Conservation (phyloP, 2,329 filamentous ascomycete genomes). For the Trichoderma asperellum region DNA sequence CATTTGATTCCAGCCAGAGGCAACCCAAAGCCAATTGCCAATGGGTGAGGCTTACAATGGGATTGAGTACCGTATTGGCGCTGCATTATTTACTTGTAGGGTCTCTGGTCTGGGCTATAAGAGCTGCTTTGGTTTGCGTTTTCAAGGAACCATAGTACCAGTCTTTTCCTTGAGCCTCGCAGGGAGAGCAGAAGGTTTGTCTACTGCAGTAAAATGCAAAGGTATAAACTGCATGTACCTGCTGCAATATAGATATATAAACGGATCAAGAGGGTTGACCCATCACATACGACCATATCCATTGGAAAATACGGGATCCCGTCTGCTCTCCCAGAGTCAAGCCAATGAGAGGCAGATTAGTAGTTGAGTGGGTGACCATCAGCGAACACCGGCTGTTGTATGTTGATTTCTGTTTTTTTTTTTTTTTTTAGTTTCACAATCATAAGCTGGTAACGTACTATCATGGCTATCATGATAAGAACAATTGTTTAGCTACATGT, state of each 20-base stretch:
- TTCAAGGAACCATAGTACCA: neutral
- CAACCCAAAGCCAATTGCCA: too few relatives aligned
- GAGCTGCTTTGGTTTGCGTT: neutral
- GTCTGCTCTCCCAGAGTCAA: too few relatives aligned
- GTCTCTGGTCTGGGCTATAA: neutral
- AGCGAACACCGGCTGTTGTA: neutral
- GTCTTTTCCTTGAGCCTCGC: neutral
- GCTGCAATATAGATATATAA: neutral
- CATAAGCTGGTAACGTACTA: neutral
- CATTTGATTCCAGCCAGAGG: too few relatives aligned
- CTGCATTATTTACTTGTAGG: neutral
- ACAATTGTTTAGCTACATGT: neutral
- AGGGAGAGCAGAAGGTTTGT: neutral
- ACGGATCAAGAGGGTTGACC: too few relatives aligned
- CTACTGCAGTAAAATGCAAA: neutral
- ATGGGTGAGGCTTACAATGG: too few relatives aligned
- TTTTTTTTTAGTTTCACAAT: neutral
- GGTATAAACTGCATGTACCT: too few relatives aligned
- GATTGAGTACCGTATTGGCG: neutral
- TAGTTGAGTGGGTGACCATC: too few relatives aligned
- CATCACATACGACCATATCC: too few relatives aligned
- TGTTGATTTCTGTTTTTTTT: neutral
- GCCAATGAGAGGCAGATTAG: too few relatives aligned
- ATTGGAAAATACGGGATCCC: too few relatives aligned
- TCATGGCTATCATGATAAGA: too few relatives aligned